A percentile compares a stretch with the other conserved stretches of the same genome.
These are phyloP conservation scores for Rosa chinensis DNA, from an alignment of 306 rosid species.

Conservation along the genomic window DNA sequence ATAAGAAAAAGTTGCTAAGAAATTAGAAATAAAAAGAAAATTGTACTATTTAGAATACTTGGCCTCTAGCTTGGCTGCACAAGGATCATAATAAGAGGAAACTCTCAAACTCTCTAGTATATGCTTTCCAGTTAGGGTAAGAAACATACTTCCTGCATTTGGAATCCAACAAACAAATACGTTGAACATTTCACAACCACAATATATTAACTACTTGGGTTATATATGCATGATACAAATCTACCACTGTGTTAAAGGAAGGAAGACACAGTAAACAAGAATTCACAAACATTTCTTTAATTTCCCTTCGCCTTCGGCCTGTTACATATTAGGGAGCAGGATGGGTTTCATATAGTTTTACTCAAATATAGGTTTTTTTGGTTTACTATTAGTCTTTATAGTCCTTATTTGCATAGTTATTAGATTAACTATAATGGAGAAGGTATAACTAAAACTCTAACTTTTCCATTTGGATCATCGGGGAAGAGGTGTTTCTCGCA, in stretches of 20 bases:
- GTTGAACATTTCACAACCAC: conserved; percentile 1
- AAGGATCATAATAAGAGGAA: not conserved
- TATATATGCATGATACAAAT: not conserved
- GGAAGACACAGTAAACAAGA: not conserved
- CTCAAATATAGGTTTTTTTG: not conserved
- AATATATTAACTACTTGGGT: not conserved
- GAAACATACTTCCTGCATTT: conserved; percentile 38
- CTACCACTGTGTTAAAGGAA: not conserved
- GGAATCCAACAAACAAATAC: conserved; percentile 25
- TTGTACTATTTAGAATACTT: not conserved
- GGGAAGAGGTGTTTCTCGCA: no score
- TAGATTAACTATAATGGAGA: no score
- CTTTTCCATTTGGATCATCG: no score
- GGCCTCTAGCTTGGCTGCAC: not conserved
- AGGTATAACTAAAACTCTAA: no score
- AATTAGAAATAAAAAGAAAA: not conserved
- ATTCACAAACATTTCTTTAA: conserved; percentile 11
- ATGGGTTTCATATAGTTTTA: not conserved
- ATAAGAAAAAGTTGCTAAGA: not conserved
- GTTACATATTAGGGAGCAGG: conserved; percentile 30
- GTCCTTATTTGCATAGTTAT: not conserved
- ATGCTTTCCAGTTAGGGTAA: conserved; percentile 27
- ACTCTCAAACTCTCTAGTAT: no score
- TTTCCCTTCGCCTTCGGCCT: conserved; percentile 12
- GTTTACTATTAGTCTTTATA: no score